phyloP scores from a whole-genome alignment of 176 grass and related monocot species.

The Phragmites australis region DNA sequence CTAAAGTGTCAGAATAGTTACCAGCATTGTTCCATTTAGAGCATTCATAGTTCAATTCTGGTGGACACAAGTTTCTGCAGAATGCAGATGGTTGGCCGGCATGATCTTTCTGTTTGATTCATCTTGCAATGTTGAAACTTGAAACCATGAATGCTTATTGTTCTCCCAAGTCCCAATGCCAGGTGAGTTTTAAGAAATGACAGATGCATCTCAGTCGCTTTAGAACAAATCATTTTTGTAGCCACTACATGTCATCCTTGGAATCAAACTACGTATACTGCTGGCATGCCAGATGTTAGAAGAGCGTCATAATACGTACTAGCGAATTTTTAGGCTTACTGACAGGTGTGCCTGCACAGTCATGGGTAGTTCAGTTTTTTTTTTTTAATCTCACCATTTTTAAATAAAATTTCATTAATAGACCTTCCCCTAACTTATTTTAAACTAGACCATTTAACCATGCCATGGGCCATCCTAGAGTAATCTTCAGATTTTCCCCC shows the following conservation, averaged over 20 bases:
- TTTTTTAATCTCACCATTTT: too few relatives aligned
- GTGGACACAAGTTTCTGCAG: not conserved
- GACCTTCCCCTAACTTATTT: too few relatives aligned
- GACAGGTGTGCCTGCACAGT: not conserved
- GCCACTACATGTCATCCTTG: not conserved
- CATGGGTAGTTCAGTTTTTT: too few relatives aligned
- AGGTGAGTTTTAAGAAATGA: not conserved
- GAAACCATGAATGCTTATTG: not conserved
- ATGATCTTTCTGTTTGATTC: not conserved
- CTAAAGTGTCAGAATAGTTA: not conserved
- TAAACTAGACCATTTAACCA: too few relatives aligned
- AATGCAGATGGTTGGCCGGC: not conserved
- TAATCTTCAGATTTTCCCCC: too few relatives aligned
- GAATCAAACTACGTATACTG: not conserved
- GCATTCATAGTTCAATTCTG: not conserved
- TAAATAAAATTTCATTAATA: too few relatives aligned
- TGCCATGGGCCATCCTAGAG: too few relatives aligned
- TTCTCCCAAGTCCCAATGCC: not conserved
- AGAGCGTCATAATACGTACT: not conserved
- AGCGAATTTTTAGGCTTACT: not conserved
- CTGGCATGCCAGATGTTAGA: not conserved
- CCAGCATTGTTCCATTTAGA: not conserved
- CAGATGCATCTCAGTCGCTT: not conserved
- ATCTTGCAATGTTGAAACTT: slow-evolving; percentile 9
- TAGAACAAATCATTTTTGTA: not conserved